Conservation (phyloP, 2,329 filamentous ascomycete species). For the Juglanconis sp. region DNA sequence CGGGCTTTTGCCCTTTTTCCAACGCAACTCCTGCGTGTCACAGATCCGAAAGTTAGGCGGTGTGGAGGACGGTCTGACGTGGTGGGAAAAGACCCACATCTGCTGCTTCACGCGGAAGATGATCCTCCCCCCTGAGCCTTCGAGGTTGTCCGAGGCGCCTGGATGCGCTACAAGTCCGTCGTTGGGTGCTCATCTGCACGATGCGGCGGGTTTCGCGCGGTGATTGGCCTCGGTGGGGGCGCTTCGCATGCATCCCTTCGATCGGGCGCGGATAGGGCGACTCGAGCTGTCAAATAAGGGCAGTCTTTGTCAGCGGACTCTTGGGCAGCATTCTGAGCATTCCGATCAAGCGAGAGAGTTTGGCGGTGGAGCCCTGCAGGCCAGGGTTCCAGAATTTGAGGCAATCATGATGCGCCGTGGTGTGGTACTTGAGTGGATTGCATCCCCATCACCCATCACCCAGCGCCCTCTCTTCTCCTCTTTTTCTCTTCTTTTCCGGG, state of each 20-base stretch:
- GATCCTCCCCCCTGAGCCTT: no score
- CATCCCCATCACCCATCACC: neutral
- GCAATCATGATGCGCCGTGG: conserved; percentile 15
- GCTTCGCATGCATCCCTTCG: neutral
- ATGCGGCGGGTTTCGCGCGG: neutral
- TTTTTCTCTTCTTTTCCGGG: conserved; percentile 17
- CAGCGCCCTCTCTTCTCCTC: conserved; percentile 16
- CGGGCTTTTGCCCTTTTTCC: no score
- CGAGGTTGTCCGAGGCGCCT: no score
- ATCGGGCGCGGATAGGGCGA: neutral
- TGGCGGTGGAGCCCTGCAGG: neutral
- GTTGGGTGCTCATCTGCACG: neutral
- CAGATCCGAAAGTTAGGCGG: no score
- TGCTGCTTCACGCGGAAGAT: no score
- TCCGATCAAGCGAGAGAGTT: neutral
- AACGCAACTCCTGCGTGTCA: no score
- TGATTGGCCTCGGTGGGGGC: neutral
- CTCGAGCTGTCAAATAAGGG: neutral
- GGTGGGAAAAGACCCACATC: no score
- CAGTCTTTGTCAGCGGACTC: neutral
- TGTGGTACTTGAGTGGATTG: conserved; percentile 14
- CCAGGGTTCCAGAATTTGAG: conserved; percentile 11
- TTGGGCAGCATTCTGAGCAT: neutral
- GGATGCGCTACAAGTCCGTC: no score
- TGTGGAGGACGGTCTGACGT: no score